Conservation (phyloP, 768 basidiomycete species). For the Mycena galopus region DNA sequence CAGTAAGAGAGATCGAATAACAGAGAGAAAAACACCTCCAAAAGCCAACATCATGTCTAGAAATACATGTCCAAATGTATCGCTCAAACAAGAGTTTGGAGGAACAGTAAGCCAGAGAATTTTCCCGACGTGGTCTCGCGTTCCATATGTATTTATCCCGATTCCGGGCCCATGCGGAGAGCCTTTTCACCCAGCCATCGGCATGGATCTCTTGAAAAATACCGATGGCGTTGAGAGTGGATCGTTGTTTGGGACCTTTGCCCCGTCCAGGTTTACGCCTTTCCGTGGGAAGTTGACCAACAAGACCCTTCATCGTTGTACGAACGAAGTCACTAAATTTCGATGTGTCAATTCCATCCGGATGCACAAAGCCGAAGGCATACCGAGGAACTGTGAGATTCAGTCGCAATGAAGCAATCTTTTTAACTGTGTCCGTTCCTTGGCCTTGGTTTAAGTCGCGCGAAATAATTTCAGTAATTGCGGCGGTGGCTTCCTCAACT, state of each 20-base stretch:
- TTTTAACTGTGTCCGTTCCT: conserved; percentile 15
- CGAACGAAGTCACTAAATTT: neutral
- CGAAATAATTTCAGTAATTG: conserved; percentile 2
- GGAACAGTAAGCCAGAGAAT: neutral
- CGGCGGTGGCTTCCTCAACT: conserved; percentile 7
- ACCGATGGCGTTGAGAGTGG: no score
- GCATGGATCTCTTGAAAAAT: no score
- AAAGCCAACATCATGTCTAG: no score
- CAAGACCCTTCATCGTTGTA: conserved; percentile 11
- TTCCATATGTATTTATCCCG: conserved; percentile 25
- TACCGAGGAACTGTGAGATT: conserved; percentile 21
- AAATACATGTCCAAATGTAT: conserved; percentile 19
- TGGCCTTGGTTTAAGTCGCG: conserved; percentile 14
- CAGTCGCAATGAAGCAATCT: conserved; percentile 12
- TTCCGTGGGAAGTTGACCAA: conserved; percentile 11
- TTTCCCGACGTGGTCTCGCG: conserved; percentile 13
- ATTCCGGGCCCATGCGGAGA: no score
- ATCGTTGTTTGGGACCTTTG: no score
- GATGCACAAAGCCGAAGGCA: neutral
- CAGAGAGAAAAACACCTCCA: no score
- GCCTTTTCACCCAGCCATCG: no score
- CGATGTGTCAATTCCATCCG: neutral
- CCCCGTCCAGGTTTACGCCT: conserved; percentile 9
- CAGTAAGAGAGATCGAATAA: no score
- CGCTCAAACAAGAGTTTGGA: conserved; percentile 9